phyloP scores from a whole-genome alignment of 169 alveolate species.

The Plasmodium sp. region DNA sequence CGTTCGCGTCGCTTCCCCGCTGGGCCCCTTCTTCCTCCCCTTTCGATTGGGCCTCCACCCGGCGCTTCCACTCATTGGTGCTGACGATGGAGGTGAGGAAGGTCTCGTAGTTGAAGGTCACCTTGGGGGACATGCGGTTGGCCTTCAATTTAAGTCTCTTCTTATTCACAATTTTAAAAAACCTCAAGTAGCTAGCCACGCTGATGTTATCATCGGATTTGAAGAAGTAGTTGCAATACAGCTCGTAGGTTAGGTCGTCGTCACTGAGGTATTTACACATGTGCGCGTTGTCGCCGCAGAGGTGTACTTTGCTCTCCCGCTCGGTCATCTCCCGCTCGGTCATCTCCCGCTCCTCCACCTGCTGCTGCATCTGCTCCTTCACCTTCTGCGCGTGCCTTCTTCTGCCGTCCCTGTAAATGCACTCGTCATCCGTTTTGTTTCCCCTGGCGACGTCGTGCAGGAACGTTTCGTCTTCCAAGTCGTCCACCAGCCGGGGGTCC shows the following conservation, averaged over 20 bases:
- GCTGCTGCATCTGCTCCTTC: too few species aligned
- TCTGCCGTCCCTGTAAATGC: constrained; percentile 1
- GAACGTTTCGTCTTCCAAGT: not conserved
- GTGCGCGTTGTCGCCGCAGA: not conserved
- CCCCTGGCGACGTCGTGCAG: not conserved
- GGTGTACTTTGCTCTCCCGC: not conserved
- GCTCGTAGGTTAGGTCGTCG: constrained; percentile 55
- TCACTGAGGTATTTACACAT: constrained; percentile 61
- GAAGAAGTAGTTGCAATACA: constrained; percentile 15
- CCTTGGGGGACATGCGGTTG: not conserved
- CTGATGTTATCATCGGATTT: not conserved
- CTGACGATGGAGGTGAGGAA: constrained; percentile 11
- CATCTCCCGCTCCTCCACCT: too few species aligned
- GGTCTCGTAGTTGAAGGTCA: constrained; percentile 14
- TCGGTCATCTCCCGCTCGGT: too few species aligned
- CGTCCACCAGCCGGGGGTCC: not conserved
- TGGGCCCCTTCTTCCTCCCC: not conserved
- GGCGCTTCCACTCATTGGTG: not conserved
- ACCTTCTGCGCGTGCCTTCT: not conserved
- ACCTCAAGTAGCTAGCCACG: constrained; percentile 14
- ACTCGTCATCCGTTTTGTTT: constrained; percentile 17
- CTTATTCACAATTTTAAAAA: constrained; percentile 29
- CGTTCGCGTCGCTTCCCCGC: not conserved
- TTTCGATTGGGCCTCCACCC: not conserved
- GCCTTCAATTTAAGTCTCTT: constrained; percentile 8